These are phyloP conservation scores for Isabelozyma rhagii DNA, from an alignment of 805 yeast genomes.

Conservation along the genomic window DNA sequence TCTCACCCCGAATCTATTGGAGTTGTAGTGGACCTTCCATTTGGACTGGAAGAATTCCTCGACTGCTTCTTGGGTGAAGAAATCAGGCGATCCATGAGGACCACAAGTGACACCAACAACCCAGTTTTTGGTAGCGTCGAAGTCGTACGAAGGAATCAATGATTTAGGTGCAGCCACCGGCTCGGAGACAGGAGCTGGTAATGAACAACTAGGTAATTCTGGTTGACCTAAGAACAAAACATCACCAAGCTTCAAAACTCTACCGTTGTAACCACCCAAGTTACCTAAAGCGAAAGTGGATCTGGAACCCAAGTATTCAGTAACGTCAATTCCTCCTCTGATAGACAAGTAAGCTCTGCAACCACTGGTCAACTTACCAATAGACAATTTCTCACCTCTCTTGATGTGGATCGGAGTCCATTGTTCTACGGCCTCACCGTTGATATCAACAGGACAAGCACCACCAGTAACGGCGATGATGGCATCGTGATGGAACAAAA, in stretches of 20 bases:
- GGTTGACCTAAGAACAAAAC: slow-evolving; percentile 85
- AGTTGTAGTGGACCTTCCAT: slow-evolving; percentile 97
- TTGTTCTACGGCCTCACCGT: slow-evolving; percentile 54
- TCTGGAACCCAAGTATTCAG: slow-evolving; percentile 92
- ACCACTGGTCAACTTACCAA: slow-evolving; percentile 81
- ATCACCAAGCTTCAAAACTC: slow-evolving; percentile 89
- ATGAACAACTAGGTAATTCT: slow-evolving; percentile 57
- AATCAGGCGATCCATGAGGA: slow-evolving; percentile 97
- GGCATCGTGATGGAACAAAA: slow-evolving; percentile 78
- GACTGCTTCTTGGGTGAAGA: slow-evolving; percentile 74
- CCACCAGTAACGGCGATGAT: slow-evolving; percentile 90
- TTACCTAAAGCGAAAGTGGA: slow-evolving; percentile 93
- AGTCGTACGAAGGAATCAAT: slow-evolving; percentile 51
- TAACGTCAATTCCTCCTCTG: slow-evolving; percentile 91
- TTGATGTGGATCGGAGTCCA: slow-evolving; percentile 71
- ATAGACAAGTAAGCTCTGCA: slow-evolving; percentile 89
- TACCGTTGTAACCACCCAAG: slow-evolving; percentile 93
- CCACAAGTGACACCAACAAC: slow-evolving; percentile 91
- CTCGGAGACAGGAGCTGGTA: slow-evolving; percentile 68
- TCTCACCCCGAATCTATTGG: slow-evolving; percentile 95
- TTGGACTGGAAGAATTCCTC: slow-evolving; percentile 68
- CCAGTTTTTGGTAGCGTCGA: slow-evolving; percentile 55
- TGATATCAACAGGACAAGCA: slow-evolving; percentile 59
- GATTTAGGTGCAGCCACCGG: slow-evolving; percentile 58
- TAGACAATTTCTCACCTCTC: slow-evolving; percentile 71